phyloP scores from a whole-genome alignment of 1,284 basidiomycete genomes.

The Boletus smithii region DNA sequence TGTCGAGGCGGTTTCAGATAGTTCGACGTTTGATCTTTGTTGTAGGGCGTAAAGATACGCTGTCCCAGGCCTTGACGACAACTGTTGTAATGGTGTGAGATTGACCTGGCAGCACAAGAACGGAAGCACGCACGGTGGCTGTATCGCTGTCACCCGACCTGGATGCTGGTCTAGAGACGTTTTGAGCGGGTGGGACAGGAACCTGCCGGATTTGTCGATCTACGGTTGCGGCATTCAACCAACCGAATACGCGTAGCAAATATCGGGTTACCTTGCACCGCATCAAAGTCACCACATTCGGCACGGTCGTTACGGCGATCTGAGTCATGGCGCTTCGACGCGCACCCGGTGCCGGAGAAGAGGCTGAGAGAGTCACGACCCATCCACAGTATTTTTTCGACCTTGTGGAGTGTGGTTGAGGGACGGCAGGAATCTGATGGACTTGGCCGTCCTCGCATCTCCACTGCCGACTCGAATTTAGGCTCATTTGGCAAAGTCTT shows the following conservation, averaged over 20 bases:
- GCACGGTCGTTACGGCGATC: conserved; percentile 20
- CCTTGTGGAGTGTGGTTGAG: conserved; percentile 29
- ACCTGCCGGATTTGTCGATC: conserved; percentile 19
- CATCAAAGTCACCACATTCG: conserved; percentile 21
- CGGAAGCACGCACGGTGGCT: conserved; percentile 21
- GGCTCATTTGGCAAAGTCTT: conserved; percentile 2
- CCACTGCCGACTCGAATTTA: neutral
- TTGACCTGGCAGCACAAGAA: conserved; percentile 2
- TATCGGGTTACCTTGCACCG: conserved; percentile 23
- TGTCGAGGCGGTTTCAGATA: conserved; percentile 11
- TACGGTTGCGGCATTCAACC: conserved; percentile 13
- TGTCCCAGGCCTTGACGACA: conserved; percentile 13
- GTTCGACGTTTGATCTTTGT: neutral
- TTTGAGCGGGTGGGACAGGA: conserved; percentile 1
- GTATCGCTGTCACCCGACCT: conserved; percentile 23
- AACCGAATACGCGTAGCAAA: neutral
- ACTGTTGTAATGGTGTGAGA: conserved; percentile 22
- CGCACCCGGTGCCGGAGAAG: conserved; percentile 18
- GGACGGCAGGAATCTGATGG: conserved; percentile 16
- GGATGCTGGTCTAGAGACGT: conserved; percentile 11
- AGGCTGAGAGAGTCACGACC: conserved; percentile 31
- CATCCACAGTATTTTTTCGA: conserved; percentile 38
- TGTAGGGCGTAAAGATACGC: conserved; percentile 5
- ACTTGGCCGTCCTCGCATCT: conserved; percentile 3
- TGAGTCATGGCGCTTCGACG: conserved; percentile 12